Evolutionary conservation across 2,329 filamentous ascomycete species (phyloP), one percentile per base, ranked within the genome.

Genomic region (Teratosphaeria pseudoeucalypti): DNA sequence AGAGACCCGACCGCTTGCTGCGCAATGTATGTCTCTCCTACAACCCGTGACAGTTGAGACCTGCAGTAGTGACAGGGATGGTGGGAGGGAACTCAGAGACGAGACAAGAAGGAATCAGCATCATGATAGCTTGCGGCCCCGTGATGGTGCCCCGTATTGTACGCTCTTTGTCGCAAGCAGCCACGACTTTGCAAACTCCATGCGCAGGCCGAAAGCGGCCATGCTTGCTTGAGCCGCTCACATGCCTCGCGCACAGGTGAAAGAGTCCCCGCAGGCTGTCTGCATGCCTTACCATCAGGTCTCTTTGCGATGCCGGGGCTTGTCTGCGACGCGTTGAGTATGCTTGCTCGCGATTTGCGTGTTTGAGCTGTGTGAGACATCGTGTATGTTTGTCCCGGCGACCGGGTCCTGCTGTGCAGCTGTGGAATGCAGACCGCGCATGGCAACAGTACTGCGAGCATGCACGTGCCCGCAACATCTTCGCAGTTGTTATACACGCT

Each of bases 151-250:
- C 43, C 23, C 19, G 6, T 49, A 23, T 49, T 49, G 43, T 49
- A 19, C 23, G 43, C 43, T 54, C 60, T 61, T 61, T 61, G 60
- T 62, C 60, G 63, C 63, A 65, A 63, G 58, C 65, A 64, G 59
- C 62, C 60, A 59, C 55, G 58, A 49, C 57, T 52, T 57, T 52
- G 57, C 63, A 61, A 49, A 49, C 43, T 23, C 43, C n/a, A 49
- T 19, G 43, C 43, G 43, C 43, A 49, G 58, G 58, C 65, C 64
- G 67, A 61, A 67, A 66, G 63, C 67, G 64, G 62, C 64, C 59
- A 62, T 61, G 34, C 58, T 54, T 61, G 34, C 58, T 54, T 55
- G 47, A 55, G 55, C n/a, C 58, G 47, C 14, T 56, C 34, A n/a
- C 43, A 49, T 34, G 16, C 29, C 26, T 60, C 61, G 63, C 61